Base-by-base conservation (phyloP, 2,329 filamentous ascomycete species). In the Aureobasidium sp. region DNA sequence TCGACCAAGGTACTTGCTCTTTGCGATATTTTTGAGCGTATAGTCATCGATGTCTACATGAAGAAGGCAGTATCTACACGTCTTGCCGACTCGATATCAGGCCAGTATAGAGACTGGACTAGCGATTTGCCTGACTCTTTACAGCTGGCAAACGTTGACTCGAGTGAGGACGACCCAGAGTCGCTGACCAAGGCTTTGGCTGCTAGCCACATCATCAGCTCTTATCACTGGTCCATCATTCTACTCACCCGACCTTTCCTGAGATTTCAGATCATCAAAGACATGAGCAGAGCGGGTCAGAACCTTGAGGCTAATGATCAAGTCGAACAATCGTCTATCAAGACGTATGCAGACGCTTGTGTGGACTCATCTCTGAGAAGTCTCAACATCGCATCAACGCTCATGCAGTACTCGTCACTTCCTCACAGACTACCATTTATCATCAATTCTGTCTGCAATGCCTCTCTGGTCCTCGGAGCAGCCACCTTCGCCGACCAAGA, bases 191-290 rank as follows among this genome's bases (percentile, higher is more conserved):
- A 69, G 34, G 73, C 73, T 8, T 67, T 81, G 8, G 78, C 78
- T 2, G 76, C 79, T 5, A 79, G 78, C n/a, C 79, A 81, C 46
- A 74, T 79, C 1, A 73, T 82, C 15, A 77, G 77, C 36, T 76
- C 79, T 3, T 82, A 82, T 63, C 81, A 81, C 66, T 82, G 80
- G 71, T 79, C 78, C 1, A 81, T 82, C 47, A 81, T 82, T 68
- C 71, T 82, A 3, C 69, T 82, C 4, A 81, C 80, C 7, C 72
- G 80, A n/a, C 80, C 80, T 0, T 82, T 82, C 61, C 71, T 82
- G 12, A 77, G 81, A 29, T 82, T 80, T 74, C 56, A 72, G 73
- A 66, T 66, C 1, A 43, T 69, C 24, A 63, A 67, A 26, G 61
- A 61, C 9, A 65, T 67, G 12, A 65, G 70, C 26, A 60, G 61